phyloP scores from a whole-genome alignment of 129 eudicot genomes.

The Flaveria linearis region DNA sequence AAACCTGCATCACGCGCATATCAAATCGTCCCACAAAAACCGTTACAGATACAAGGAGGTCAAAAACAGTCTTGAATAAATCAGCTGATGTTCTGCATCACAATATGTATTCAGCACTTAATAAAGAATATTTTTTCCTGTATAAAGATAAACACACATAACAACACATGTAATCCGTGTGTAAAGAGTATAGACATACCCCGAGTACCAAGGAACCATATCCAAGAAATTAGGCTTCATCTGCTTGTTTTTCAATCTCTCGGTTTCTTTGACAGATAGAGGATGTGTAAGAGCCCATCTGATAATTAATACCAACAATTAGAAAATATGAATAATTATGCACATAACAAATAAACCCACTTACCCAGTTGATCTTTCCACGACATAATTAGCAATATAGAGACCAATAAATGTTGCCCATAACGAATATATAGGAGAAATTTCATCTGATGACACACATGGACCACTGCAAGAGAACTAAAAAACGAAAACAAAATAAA shows the following conservation, averaged over 20 bases:
- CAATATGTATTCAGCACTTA: not conserved
- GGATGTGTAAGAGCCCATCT: conserved; percentile 99
- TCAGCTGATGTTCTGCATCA: conserved; percentile 94
- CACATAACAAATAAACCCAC: conserved; percentile 14
- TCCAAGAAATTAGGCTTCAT: conserved; percentile 94
- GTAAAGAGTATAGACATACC: conserved; percentile 44
- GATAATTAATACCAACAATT: conserved; percentile 29
- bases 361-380: conserved; percentile 98
- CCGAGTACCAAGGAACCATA: conserved; percentile 99
- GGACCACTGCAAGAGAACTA: conserved; percentile 85
- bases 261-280: conserved; percentile 70
- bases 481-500: not conserved
- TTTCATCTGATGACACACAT: conserved; percentile 91
- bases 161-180: not conserved
- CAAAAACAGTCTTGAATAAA: conserved; percentile 93
- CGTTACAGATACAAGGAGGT: conserved; percentile 95
- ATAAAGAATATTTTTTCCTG: not conserved
- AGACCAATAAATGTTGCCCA: conserved; percentile 99
- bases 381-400: conserved; percentile 94
- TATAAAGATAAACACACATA: not conserved
- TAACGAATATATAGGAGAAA: conserved; percentile 91
- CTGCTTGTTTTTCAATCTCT: conserved; percentile 82
- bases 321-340: not conserved
- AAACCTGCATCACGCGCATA: conserved; percentile 99
- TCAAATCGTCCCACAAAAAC: conserved; percentile 98